Evolutionary conservation across 192 early-diverging fungal species (phyloP), one percentile per base, ranked within the genome.

Genomic region (Tieghemiomyces parasiticus): DNA sequence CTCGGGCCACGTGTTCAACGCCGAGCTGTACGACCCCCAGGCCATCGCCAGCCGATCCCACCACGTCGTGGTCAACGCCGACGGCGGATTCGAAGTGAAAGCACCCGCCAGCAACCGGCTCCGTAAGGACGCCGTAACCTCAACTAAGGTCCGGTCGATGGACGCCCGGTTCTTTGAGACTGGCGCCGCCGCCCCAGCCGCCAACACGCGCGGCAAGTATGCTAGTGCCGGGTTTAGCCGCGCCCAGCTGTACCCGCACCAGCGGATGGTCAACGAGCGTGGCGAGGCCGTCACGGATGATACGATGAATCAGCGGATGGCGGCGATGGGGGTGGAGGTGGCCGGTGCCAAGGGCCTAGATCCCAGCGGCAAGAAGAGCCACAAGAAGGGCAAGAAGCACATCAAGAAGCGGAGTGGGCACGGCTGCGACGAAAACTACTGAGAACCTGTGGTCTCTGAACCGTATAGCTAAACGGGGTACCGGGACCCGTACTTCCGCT

Each of bases 301-400:
- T 50, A 59, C 66, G 60, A 60, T 65, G 64, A 38, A 38, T 46
- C 24, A 65, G 35, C 24, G 65, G 47, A 54, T 65, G 61, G 58
- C 55, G 44, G 69, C 63, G 47, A 54, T 65, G 61, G 58, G 52
- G 44, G 69, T 65, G 35, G 35, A 64, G 54, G 66, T 61, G 56
- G 16, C 26, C 46, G 29, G 50, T 26, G 58, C n/a, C 2, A 61
- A 62, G 33, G 68, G 65, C 60, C 65, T 71, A 26, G 64, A 62
- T 19, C 73, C 62, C 25, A 42, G 63, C 2, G 62, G 64, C 13
- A 85, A 83, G 65, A 78, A 79, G 67, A 75, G 71, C 62, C 75
- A 83, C 47, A 81, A 86, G 76, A 90, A 89, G 76, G 83, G 80
- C 38, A 88, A 79, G 71, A 85, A 82, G 74, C 65, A 81, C 49